phyloP scores from a whole-genome alignment of 345 rosid genomes.

The Durio zibethinus region DNA sequence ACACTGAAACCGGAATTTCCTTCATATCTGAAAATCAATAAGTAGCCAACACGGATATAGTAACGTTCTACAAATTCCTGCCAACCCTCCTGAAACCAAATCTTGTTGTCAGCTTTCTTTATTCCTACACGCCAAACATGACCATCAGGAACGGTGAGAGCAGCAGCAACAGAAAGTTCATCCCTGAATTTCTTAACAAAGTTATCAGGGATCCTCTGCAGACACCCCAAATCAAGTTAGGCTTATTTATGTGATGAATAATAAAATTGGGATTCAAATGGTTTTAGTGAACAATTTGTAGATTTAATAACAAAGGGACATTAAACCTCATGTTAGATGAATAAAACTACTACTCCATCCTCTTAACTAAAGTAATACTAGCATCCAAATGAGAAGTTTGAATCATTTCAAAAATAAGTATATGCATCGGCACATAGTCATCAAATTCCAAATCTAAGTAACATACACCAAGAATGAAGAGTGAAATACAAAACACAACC shows the following conservation, averaged over 20 bases:
- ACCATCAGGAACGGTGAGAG: conserved; percentile 76
- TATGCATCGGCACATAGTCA: not conserved
- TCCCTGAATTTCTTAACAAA: conserved; percentile 71
- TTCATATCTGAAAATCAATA: conserved; percentile 81
- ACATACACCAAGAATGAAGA: not conserved
- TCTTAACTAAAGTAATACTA: not conserved
- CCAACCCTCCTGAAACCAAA: conserved; percentile 86
- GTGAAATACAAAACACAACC: not conserved
- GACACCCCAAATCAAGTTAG: conserved; percentile 23
- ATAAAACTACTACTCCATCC: not conserved
- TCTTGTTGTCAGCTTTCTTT: conserved; percentile 58
- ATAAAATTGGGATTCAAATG: not conserved
- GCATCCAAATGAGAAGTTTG: not conserved
- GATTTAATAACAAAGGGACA: not conserved
- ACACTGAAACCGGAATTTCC: conserved; percentile 74
- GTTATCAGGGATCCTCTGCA: conserved; percentile 88
- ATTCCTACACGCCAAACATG: conserved; percentile 73
- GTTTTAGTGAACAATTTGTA: not conserved
- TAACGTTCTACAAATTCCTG: conserved; percentile 77
- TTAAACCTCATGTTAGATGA: not conserved
- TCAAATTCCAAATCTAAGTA: not conserved
- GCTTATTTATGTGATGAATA: not conserved
- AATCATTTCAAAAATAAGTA: not conserved
- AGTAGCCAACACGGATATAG: conserved; percentile 65
- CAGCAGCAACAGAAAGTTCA: conserved; percentile 63